Conservation (phyloP, 768 basidiomycete species). For the Dacryopinax primogenitus region DNA sequence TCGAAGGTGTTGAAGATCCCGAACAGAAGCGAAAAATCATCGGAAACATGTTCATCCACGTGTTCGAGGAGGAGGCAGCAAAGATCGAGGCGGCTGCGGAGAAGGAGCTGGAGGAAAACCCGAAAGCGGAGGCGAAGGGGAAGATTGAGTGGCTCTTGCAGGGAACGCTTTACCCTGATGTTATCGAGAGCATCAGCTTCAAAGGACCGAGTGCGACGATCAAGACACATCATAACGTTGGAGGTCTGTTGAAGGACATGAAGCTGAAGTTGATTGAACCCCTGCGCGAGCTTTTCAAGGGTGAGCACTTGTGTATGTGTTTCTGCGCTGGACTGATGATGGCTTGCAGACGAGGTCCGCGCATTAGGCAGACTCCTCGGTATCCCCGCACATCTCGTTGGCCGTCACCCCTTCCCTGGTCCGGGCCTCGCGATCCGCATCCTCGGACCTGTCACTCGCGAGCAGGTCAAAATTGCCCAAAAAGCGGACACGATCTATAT, state of each 20-base stretch:
- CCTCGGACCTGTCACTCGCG: slow-evolving; percentile 84
- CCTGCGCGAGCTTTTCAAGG: slow-evolving; percentile 94
- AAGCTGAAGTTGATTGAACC: slow-evolving; percentile 98
- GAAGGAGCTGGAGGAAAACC: slow-evolving; percentile 42
- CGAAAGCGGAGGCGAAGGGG: slow-evolving; percentile 44
- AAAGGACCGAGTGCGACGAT: slow-evolving; percentile 98
- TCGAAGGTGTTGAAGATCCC: slow-evolving; percentile 89
- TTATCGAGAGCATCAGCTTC: slow-evolving; percentile 98
- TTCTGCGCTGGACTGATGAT: background rate
- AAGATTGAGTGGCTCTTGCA: slow-evolving; percentile 94
- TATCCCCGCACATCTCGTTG: slow-evolving; percentile 86
- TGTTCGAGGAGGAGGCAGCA: slow-evolving; percentile 88
- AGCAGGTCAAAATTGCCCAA: slow-evolving; percentile 83
- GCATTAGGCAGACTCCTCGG: slow-evolving; percentile 78
- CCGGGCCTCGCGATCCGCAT: slow-evolving; percentile 97
- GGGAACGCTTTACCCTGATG: slow-evolving; percentile 96
- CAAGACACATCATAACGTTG: slow-evolving; percentile 99
- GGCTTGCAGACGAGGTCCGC: slow-evolving; percentile 74
- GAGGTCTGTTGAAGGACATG: slow-evolving; percentile 82
- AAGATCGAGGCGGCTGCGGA: slow-evolving; percentile 76
- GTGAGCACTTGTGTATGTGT: slow-evolving; percentile 31
- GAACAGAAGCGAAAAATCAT: slow-evolving; percentile 97
- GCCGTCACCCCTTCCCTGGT: slow-evolving; percentile 96
- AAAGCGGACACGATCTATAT: slow-evolving; percentile 92
- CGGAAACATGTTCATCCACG: slow-evolving; percentile 96